Conservation (phyloP, 1,284 basidiomycete species). For the Cryptococcus jaspeensis region DNA sequence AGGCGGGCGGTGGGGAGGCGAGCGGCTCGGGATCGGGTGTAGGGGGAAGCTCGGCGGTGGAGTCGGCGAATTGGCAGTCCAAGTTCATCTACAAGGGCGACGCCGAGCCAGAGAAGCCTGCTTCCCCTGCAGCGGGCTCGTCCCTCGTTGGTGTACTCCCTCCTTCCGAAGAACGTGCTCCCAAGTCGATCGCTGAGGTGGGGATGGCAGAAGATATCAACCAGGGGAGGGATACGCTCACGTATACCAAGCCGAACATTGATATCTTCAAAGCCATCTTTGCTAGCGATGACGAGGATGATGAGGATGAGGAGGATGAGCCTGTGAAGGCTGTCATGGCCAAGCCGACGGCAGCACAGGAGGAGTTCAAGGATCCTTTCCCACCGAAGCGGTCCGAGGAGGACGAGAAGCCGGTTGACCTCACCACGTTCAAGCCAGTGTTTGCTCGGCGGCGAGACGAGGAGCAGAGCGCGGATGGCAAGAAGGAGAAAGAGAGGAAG, state of each 20-base stretch:
- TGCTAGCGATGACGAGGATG: constrained; percentile 81
- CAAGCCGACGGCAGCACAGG: neutral
- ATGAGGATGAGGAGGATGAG: constrained; percentile 58
- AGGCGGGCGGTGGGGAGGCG: constrained; percentile 8
- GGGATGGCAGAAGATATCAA: constrained; percentile 85
- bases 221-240: constrained; percentile 80
- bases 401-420: constrained; percentile 36
- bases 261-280: constrained; percentile 96
- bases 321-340: constrained; percentile 8
- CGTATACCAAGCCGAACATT: constrained; percentile 80
- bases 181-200: constrained; percentile 60
- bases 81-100: constrained; percentile 37
- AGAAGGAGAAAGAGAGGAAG: constrained; percentile 52
- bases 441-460: constrained; percentile 53
- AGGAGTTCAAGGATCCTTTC: constrained; percentile 9
- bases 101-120: neutral
- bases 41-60: constrained; percentile 22
- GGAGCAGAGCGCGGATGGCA: constrained; percentile 26
- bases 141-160: neutral
- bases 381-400: constrained; percentile 3
- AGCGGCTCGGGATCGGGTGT: neutral
- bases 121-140: neutral
- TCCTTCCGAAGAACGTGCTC: constrained; percentile 17
- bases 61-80: constrained; percentile 41
- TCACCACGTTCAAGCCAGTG: constrained; percentile 59